A percentile compares a stretch with the other conserved stretches of the same genome.
Conservation (phyloP, 2,329 filamentous ascomycete genomes). For the Fusarium chlamydosporum region DNA sequence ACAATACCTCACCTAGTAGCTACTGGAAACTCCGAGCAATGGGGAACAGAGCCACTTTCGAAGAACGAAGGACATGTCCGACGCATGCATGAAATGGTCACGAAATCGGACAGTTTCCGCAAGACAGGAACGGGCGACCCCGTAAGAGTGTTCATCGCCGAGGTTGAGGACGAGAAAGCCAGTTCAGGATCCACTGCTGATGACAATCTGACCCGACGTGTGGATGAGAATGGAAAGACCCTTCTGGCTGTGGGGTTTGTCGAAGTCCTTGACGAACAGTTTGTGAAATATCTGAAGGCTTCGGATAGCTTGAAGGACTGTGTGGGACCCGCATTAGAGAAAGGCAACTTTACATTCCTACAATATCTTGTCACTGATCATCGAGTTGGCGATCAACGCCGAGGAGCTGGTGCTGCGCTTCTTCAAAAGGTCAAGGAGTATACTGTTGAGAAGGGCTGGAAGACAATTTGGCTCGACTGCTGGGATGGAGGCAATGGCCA, state of each 20-base stretch:
- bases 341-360: constrained; percentile 38
- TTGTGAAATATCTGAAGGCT: constrained; percentile 29
- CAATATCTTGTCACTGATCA: constrained; percentile 36
- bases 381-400: constrained; percentile 30
- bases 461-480: constrained; percentile 49
- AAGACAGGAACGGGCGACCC: constrained; percentile 44
- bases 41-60: constrained; percentile 50
- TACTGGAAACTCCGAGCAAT: constrained; percentile 50
- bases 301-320: constrained; percentile 29
- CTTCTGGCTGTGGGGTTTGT: constrained; percentile 38
- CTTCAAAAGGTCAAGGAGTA: constrained; percentile 40
- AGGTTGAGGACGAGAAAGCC: constrained; percentile 39
- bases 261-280: constrained; percentile 17
- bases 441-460: constrained; percentile 30
- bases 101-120: constrained; percentile 47
- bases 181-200: constrained; percentile 10
- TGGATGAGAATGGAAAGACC: constrained; percentile 31
- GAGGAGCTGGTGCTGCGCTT: constrained; percentile 35
- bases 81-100: constrained; percentile 40
- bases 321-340: constrained; percentile 23
- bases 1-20: constrained; percentile 50
- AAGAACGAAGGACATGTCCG: constrained; percentile 44
- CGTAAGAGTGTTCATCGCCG: constrained; percentile 50
- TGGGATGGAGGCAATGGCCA: constrained; percentile 48
- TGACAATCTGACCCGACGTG: constrained; percentile 33